Percentiles rank a stretch among this genome's conserved stretches.
These are phyloP conservation scores for Coemansia sp. DNA, from an alignment of 192 early-diverging fungal genomes.

Conservation along the genomic window DNA sequence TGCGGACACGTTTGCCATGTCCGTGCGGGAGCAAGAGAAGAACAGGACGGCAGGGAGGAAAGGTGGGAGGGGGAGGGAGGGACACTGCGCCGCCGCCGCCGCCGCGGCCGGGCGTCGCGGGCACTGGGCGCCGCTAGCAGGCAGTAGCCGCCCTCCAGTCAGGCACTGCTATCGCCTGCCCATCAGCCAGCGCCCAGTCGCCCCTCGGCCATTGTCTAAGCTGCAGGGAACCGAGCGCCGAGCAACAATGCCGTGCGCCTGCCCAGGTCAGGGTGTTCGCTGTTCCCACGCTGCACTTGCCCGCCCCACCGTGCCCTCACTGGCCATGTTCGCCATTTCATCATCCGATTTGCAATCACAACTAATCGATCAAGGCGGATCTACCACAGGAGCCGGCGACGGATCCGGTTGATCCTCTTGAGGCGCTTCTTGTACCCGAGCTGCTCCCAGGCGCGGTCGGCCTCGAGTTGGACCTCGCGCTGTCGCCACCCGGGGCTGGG, in stretches of 20 bases:
- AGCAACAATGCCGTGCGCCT: neutral
- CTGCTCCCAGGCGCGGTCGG: conserved; percentile 38
- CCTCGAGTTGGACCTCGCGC: conserved; percentile 33
- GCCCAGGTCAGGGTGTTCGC: neutral
- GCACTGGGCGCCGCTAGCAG: no score
- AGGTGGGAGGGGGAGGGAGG: no score
- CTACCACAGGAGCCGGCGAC: conserved; percentile 46
- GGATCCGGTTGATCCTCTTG: conserved; percentile 46
- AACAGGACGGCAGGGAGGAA: no score
- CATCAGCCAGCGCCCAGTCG: no score
- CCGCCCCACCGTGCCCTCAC: neutral
- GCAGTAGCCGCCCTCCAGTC: no score
- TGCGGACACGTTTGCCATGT: no score
- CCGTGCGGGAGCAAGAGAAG: no score
- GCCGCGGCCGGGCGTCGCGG: no score
- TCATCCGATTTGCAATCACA: neutral
- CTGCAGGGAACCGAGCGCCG: no score
- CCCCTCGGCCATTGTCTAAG: no score
- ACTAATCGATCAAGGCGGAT: neutral
- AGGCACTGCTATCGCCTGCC: no score
- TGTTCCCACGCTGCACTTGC: conserved; percentile 11
- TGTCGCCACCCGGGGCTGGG: conserved; percentile 36
- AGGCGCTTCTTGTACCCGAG: conserved; percentile 47
- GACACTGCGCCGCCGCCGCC: no score
- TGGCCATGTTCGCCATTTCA: neutral